Base-by-base conservation (phyloP, 1,139 yeast genomes). In the Wickerhamomyces sp. region DNA sequence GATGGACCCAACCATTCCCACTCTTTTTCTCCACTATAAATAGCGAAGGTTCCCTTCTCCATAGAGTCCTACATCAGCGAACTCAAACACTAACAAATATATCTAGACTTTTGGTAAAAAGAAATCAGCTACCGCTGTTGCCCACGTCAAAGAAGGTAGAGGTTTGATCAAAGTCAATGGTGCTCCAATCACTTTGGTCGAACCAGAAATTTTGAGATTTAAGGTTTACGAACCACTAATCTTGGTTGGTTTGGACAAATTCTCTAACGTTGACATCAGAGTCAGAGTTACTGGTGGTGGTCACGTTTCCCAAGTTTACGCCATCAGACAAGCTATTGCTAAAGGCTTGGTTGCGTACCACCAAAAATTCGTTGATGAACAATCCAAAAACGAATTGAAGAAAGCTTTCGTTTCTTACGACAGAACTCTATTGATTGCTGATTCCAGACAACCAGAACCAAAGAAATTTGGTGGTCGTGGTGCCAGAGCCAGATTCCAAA, bases 391-490 rank as follows among this genome's bases (percentile, higher is more conserved):
- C 78, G 98, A 91, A 78, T 83, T 91, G 71, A 91, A 93, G 95
- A 89, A 88, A 80, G 81, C 94, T 62, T 87, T 88, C 74, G 79
- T 93, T 55, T 70, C 95, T 64, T 93, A 89, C 83, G 98, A 91
- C 91, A 89, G 96, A 79, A 88, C 98, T 70, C 83, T 91, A 71
- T 85, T 91, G 74, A 93, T 91, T 72, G 98, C 99, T 62, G 99
- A 91, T 73, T 79, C 97, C 64, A 88, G 98, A 85, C 91, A 95
- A 83, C 83, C 89, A 83, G 99, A 91, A 80, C 99, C 99, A 83
- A 91, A 91, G 96, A 91, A 91, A 81, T 91, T 89, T 78, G 98
- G 98, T 81, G 98, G 98, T 82, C 95, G 94, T 75, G 98, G 98
- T 87, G 98, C 98, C 77, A 91, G 98, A 79, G 93, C 98, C 69